Conservation (phyloP, 352 stramenopile species). For the Globisporangium megalacanthum region DNA sequence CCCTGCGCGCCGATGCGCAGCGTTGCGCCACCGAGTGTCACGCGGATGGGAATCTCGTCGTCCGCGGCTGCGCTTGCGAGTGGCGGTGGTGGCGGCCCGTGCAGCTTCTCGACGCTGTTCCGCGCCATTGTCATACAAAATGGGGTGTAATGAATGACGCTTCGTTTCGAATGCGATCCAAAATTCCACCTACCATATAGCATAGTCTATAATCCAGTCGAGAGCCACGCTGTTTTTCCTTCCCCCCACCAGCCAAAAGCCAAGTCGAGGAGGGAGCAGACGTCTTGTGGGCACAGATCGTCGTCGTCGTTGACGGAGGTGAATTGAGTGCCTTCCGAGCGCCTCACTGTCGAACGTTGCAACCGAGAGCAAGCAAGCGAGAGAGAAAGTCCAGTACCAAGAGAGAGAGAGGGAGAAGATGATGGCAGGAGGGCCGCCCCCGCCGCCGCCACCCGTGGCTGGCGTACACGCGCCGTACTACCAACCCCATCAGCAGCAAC, state of each 20-base stretch:
- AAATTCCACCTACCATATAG: not conserved
- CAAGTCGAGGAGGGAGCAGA: not conserved
- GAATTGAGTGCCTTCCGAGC: not conserved
- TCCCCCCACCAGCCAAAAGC: not conserved
- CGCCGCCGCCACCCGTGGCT: conserved; percentile 20
- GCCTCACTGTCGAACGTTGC: not conserved
- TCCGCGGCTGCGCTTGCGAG: conserved; percentile 9
- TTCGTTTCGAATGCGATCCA: conserved; percentile 3
- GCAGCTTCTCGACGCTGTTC: not conserved
- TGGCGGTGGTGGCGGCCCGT: not conserved
- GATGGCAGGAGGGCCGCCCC: conserved; percentile 11
- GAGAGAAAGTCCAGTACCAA: not conserved
- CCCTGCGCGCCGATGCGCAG: conserved; percentile 35
- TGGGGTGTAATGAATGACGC: not conserved
- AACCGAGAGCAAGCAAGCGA: conserved; percentile 3
- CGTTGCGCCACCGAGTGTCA: conserved; percentile 51
- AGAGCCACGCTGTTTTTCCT: not conserved
- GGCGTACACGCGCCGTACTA: conserved; percentile 7
- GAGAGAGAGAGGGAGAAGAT: not conserved
- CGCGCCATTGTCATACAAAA: not conserved
- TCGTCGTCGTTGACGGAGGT: not conserved
- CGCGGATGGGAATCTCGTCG: conserved; percentile 51
- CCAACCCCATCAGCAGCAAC: conserved; percentile 1
- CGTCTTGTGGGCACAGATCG: not conserved
- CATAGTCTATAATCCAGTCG: not conserved